These are phyloP conservation scores for Linanthus parryae DNA, from an alignment of 148 eudicot genomes.

Conservation along the genomic window DNA sequence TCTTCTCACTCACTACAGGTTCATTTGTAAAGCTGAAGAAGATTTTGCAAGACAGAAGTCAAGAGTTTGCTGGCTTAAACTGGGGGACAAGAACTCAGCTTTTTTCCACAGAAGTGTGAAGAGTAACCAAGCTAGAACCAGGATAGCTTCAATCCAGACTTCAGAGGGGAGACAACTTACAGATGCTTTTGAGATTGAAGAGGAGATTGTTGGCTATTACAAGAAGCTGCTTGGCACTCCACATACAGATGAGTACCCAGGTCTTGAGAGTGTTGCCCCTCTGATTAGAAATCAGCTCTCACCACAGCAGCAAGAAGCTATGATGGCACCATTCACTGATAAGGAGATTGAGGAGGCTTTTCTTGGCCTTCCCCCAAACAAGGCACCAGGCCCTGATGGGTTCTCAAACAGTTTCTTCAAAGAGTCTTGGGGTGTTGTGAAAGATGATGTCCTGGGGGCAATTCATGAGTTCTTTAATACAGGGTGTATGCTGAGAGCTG, in stretches of 20 bases:
- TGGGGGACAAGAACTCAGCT: background rate
- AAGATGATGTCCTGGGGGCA: background rate
- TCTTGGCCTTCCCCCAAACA: background rate
- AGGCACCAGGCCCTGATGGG: too few species aligned
- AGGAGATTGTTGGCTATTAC: background rate
- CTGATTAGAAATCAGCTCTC: background rate
- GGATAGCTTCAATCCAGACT: background rate
- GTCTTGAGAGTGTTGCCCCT: background rate
- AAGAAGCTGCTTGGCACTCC: background rate
- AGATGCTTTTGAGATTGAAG: background rate
- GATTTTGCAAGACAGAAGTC: background rate
- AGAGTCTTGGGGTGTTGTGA: too few species aligned
- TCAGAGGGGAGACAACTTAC: background rate
- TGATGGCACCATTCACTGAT: background rate
- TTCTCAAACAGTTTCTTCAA: background rate
- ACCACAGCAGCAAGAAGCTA: background rate
- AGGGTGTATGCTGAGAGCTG: too few species aligned
- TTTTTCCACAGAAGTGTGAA: background rate
- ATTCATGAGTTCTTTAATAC: background rate
- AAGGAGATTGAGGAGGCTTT: background rate
- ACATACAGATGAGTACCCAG: background rate
- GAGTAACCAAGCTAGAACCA: background rate
- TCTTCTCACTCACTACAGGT: background rate
- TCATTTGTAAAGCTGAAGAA: background rate
- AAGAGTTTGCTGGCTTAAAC: background rate